These are phyloP conservation scores for Cryptococcus sp. DNA, from an alignment of 1,284 basidiomycete species.

Conservation along the genomic window DNA sequence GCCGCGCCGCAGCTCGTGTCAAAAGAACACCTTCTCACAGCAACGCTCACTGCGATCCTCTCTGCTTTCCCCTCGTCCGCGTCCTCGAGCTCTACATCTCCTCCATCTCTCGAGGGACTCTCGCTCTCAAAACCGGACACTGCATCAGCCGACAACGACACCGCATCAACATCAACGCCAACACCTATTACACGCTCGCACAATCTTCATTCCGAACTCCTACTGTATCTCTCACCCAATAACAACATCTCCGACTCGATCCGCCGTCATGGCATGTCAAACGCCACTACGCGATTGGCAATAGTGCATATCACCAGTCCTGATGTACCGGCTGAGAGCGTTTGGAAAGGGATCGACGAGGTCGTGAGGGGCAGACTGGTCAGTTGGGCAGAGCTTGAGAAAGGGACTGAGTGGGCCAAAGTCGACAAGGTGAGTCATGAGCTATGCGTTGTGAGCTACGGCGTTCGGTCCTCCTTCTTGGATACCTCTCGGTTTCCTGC, in stretches of 20 bases:
- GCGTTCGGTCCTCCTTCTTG: too few relatives aligned
- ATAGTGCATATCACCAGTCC: constrained; percentile 69
- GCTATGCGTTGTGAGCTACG: neutral
- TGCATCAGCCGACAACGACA: constrained; percentile 5
- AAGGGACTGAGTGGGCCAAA: constrained; percentile 65
- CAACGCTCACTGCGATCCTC: constrained; percentile 74
- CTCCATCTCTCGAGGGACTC: neutral
- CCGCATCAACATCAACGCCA: neutral
- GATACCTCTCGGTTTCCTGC: too few relatives aligned
- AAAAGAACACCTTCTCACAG: constrained; percentile 70
- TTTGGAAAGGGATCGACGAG: constrained; percentile 54
- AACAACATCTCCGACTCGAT: constrained; percentile 88
- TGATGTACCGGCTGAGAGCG: constrained; percentile 27
- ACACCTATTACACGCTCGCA: constrained; percentile 40
- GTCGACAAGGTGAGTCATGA: constrained; percentile 66
- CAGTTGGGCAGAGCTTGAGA: constrained; percentile 21
- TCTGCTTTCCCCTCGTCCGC: constrained; percentile 55
- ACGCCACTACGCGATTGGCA: constrained; percentile 66
- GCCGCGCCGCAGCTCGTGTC: constrained; percentile 40
- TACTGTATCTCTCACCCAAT: constrained; percentile 78
- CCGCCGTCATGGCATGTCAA: constrained; percentile 76
- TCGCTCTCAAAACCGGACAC: neutral
- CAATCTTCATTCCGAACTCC: constrained; percentile 70
- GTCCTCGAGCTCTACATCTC: constrained; percentile 40
- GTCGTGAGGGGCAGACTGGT: constrained; percentile 47